These are phyloP conservation scores for Omphalea diandra DNA, from an alignment of 441 rosid genomes.

Conservation along the genomic window DNA sequence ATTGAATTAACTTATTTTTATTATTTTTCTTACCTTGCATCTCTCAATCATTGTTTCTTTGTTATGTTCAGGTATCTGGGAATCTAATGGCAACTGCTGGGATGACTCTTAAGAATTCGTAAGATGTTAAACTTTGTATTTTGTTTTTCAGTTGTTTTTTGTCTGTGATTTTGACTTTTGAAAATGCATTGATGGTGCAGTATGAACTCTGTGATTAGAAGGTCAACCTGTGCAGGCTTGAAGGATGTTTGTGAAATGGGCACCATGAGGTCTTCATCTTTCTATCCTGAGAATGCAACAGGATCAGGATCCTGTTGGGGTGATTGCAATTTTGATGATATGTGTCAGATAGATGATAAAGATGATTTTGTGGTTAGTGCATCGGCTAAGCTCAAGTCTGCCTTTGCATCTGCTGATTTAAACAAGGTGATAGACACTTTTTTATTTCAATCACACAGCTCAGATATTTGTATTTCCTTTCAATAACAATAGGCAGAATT, in stretches of 20 bases:
- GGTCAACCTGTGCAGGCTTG: constrained; percentile 37
- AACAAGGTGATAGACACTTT: constrained; percentile 53
- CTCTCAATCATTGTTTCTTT: constrained; percentile 6
- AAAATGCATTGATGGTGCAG: constrained; percentile 37
- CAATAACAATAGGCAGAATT: constrained; percentile 15
- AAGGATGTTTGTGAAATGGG: constrained; percentile 69
- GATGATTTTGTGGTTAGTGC: constrained; percentile 58
- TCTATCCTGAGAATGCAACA: constrained; percentile 35
- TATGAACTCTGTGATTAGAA: constrained; percentile 44
- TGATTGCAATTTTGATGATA: constrained; percentile 42
- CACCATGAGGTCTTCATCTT: constrained; percentile 48
- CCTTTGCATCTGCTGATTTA: constrained; percentile 53
- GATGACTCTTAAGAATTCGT: constrained; percentile 31
- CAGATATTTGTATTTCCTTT: constrained; percentile 19
- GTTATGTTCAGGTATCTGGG: constrained; percentile 41
- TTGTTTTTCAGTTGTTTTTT: constrained; percentile 13
- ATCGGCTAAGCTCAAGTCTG: constrained; percentile 50
- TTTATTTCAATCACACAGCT: constrained; percentile 17
- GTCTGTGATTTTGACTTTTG: constrained; percentile 23
- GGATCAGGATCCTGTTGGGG: constrained; percentile 35
- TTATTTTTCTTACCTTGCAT: constrained; percentile 14
- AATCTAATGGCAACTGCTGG: constrained; percentile 43
- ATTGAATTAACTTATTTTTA: constrained; percentile 21
- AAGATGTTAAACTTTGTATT: constrained; percentile 28
- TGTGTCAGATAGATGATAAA: constrained; percentile 74